Evolutionary conservation across 2,329 filamentous ascomycete species (phyloP), one percentile per base, ranked within the genome.

Genomic region (Aspergillus japonicus): DNA sequence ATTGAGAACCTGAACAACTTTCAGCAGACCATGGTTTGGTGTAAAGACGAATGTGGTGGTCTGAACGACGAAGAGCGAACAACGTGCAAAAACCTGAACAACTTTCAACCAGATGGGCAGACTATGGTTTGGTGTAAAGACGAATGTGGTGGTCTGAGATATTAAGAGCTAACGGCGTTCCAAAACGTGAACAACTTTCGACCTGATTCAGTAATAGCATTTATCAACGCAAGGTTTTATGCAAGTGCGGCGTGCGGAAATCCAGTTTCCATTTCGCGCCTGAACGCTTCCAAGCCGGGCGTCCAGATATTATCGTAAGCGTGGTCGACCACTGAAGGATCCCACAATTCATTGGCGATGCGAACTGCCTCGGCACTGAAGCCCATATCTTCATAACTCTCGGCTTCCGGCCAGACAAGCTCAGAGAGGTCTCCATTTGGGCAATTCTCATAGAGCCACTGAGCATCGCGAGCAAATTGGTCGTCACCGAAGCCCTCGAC

Each of bases 391-490:
- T 50, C 53, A 29, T 66, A 59, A 47, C 54, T 62, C 53, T 62
- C 50, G 8, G 26, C 58, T 2, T 56, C 35, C 2, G 70, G 69
- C 69, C 69, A 71, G 24, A 24, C 42, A 39, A 71, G 61, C n/a
- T 67, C 47, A 12, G 49, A 19, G 21, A 71, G 62, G 42, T 71
- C 63, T 23, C 68, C 69, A 42, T 65, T 63, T 16, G 70, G 68
- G 31, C 68, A 71, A 8, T 64, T 62, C 11, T 67, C 60, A 55
- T 62, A 69, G 12, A 72, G 61, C 69, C 69, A 71, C 31, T 69
- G 59, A 14, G 67, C 69, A 52, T 71, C 69, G 10, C 60, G 59
- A 23, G 64, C 68, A 56, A 66, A 68, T 42, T 68, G 47, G 47
- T 69, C 67, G 42, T 68, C 63, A 2, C 67, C 67, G n/a, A 70